Evolutionary conservation across 257 asterid genomes (phyloP), one percentile per base, ranked within the genome.

Genomic region (Osmanthus fragrans): DNA sequence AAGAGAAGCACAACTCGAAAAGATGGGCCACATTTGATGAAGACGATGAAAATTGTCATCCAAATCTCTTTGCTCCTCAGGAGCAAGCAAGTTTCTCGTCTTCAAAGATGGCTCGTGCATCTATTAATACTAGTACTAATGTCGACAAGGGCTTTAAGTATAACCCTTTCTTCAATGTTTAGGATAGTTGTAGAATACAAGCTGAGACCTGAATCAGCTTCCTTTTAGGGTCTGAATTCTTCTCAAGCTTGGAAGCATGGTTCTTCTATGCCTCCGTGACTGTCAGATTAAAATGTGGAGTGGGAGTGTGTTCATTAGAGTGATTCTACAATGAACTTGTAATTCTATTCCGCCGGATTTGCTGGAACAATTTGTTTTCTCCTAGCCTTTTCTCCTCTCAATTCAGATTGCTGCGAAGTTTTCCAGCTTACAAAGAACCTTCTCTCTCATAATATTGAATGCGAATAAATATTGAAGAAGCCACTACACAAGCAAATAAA

Each of bases 91-190:
- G 81, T 69, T 72, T 77, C 19, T 77, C 86, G 74, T 72, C 85
- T 64, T 75, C 87, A 16, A 86, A 77, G 85, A 75, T 58, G 49
- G 65, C 72, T 47, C 32, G 74, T 8, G 34, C 81, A 10, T 81
- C 85, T n/a, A 39, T 79, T 37, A 82, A 76, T 60, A 60, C 68
- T 60, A 87, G 81, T 64, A 79, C 81, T 49, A 92, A 88, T 79
- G 80, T 86, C 25, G 92, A 88, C 12, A 87, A 87, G 83, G 93
- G 94, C 39, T 86, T 92, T 42, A 42, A 77, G 73, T 91, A 90
- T 34, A 93, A 93, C 82, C 97, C 96, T 68, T 93, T 93, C 86
- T 89, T 88, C 72, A 93, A 91, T 74, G 80, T 82, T 81, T 88
- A 83, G 75, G 65, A 39, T 8, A 9, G 56, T 36, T 13, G n/a